phyloP scores from a whole-genome alignment of 106 monocot genomes.

The Triglochin maritima region DNA sequence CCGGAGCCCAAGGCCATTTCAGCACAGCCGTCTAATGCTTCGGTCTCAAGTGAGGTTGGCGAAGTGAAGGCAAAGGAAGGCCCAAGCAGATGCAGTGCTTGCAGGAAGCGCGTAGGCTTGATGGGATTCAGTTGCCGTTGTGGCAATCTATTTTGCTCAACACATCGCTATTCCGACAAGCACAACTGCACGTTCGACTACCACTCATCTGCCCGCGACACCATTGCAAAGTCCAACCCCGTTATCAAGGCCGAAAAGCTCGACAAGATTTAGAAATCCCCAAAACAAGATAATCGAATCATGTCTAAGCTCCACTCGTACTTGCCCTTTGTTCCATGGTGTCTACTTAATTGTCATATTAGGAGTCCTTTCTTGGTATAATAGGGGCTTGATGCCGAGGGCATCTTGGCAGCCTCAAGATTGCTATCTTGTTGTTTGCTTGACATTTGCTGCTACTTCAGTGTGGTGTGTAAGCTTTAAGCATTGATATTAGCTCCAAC shows the following conservation, averaged over 20 bases:
- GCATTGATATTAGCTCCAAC: too few species aligned
- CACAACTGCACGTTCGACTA: conserved; percentile 38
- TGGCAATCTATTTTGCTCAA: conserved; percentile 26
- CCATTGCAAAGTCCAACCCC: conserved; percentile 39
- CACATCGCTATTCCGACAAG: conserved; percentile 43
- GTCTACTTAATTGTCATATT: too few species aligned
- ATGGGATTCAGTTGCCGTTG: conserved; percentile 41
- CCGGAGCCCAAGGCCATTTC: conserved; percentile 1
- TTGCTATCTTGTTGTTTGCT: too few species aligned
- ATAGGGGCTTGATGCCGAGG: too few species aligned
- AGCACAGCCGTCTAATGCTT: conserved; percentile 1
- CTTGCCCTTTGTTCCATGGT: too few species aligned
- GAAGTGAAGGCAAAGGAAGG: conserved; percentile 6
- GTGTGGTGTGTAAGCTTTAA: too few species aligned
- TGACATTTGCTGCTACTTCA: too few species aligned
- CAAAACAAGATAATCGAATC: too few species aligned
- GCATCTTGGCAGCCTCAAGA: too few species aligned
- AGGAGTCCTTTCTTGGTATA: too few species aligned
- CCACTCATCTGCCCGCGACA: conserved; percentile 19
- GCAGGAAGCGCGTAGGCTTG: conserved; percentile 38
- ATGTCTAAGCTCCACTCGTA: too few species aligned
- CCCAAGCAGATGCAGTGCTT: conserved; percentile 25
- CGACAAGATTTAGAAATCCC: conserved; percentile 26
- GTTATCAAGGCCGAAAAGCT: conserved; percentile 47
- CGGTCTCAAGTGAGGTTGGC: not conserved